Percentiles rank a stretch among this genome's conserved stretches.
phyloP scores from a whole-genome alignment of 2,329 filamentous ascomycete species.

The Coniochaeta sp. region DNA sequence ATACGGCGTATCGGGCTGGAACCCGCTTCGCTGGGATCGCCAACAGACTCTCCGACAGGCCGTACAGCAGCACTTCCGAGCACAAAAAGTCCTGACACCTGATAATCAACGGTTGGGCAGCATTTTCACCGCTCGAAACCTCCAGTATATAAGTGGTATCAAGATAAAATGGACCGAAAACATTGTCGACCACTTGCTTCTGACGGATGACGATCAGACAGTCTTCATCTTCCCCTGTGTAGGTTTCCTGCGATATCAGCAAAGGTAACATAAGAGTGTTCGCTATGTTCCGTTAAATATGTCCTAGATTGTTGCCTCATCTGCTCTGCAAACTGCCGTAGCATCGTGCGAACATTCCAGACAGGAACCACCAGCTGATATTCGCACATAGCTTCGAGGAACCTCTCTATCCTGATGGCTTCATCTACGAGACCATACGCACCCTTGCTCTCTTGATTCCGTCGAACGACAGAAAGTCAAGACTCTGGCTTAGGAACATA shows the following conservation, averaged over 20 bases:
- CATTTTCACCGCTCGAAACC: constrained; percentile 14
- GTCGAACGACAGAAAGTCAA: constrained; percentile 11
- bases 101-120: constrained; percentile 11
- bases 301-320: too few relatives aligned
- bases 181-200: constrained; percentile 29
- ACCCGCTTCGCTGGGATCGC: not conserved
- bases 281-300: too few relatives aligned
- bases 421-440: constrained; percentile 26
- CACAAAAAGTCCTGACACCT: not conserved
- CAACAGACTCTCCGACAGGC: not conserved
- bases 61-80: not conserved
- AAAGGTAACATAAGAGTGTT: constrained; percentile 2
- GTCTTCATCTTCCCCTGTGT: constrained; percentile 32
- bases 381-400: not conserved
- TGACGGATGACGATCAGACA: constrained; percentile 28
- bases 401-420: constrained; percentile 18
- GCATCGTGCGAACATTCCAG: too few relatives aligned
- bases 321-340: too few relatives aligned
- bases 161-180: constrained; percentile 28
- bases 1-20: not conserved
- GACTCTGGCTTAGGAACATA: not conserved
- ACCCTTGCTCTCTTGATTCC: constrained; percentile 30
- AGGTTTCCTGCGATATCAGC: constrained; percentile 24
- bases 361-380: not conserved
- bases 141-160: constrained; percentile 26